phyloP scores from a whole-genome alignment of 2,329 filamentous ascomycete species.

The Ploettnerulaceae sp. region DNA sequence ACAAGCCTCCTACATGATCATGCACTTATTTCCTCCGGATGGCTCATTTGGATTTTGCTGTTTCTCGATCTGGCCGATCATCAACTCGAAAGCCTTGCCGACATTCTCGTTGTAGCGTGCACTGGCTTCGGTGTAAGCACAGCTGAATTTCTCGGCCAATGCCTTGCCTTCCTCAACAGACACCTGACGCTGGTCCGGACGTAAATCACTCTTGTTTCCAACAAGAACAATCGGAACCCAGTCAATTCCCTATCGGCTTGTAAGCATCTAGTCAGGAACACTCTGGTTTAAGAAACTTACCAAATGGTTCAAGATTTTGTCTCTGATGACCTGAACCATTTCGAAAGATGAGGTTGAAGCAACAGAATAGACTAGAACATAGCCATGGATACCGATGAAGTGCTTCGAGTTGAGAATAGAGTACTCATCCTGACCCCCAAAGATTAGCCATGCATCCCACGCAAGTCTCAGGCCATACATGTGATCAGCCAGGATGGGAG shows the following conservation, averaged over 20 bases:
- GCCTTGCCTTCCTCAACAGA: slow-evolving; percentile 78
- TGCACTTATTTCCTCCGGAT: slow-evolving; percentile 73
- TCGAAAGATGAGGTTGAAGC: slow-evolving; percentile 91
- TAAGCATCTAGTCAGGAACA: neutral
- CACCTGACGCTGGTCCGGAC: slow-evolving; percentile 89
- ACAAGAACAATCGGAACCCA: slow-evolving; percentile 91
- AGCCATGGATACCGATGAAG: slow-evolving; percentile 98
- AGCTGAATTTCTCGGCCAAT: slow-evolving; percentile 80
- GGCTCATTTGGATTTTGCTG: slow-evolving; percentile 85
- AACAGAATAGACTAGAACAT: slow-evolving; percentile 98
- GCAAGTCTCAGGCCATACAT: slow-evolving; percentile 4
- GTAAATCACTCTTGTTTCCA: slow-evolving; percentile 93
- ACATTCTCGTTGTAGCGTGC: slow-evolving; percentile 95
- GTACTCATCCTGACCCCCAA: slow-evolving; percentile 76
- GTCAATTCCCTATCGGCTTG: slow-evolving; percentile 66
- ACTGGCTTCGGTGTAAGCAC: slow-evolving; percentile 91
- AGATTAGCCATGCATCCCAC: slow-evolving; percentile 12
- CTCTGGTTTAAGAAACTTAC: slow-evolving; percentile 48
- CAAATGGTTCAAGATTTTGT: slow-evolving; percentile 95
- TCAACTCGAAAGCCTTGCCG: slow-evolving; percentile 82
- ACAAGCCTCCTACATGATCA: slow-evolving; percentile 62
- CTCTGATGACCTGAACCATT: slow-evolving; percentile 92
- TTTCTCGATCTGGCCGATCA: slow-evolving; percentile 94
- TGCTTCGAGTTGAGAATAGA: slow-evolving; percentile 97
- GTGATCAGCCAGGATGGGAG: slow-evolving; percentile 6